Conservation (phyloP, 495 filamentous ascomycete genomes). For the Penicillium soppii region DNA sequence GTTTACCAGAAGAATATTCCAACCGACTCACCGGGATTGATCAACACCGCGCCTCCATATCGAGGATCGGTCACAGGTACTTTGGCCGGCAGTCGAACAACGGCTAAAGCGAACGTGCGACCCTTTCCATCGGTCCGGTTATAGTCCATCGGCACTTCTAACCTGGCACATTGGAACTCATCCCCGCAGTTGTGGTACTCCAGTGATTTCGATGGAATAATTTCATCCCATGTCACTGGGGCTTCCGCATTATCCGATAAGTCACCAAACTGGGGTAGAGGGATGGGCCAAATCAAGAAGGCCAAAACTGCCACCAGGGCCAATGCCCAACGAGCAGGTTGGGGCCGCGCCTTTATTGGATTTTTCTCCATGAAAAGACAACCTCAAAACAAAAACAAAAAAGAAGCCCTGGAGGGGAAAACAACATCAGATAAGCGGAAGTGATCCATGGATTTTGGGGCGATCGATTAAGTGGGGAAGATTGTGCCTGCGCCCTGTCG, state of each 20-base stretch:
- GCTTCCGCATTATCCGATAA: neutral
- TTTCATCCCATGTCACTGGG: conserved; percentile 26
- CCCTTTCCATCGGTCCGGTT: conserved; percentile 35
- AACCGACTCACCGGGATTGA: conserved; percentile 43
- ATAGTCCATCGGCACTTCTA: conserved; percentile 61
- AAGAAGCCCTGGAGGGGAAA: neutral
- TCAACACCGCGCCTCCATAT: conserved; percentile 46
- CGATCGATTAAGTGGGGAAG: too few relatives aligned
- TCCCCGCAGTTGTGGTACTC: conserved; percentile 41
- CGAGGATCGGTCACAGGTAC: conserved; percentile 43
- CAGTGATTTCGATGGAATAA: conserved; percentile 28
- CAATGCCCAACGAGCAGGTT: neutral
- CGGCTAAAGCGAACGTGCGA: conserved; percentile 46
- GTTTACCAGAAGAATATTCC: neutral
- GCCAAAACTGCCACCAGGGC: neutral
- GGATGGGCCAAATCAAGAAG: neutral
- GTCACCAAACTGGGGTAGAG: neutral
- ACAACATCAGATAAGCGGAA: neutral
- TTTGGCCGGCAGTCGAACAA: conserved; percentile 50
- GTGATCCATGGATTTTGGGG: neutral
- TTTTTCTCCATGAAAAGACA: neutral
- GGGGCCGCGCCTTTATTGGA: neutral
- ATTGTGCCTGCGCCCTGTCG: too few relatives aligned
- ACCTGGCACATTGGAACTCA: conserved; percentile 52
- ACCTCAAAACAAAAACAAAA: too few relatives aligned